Evolutionary conservation across 441 rosid genomes (phyloP), one percentile per base, ranked within the genome.

Genomic region (Dalechampia spathulata): DNA sequence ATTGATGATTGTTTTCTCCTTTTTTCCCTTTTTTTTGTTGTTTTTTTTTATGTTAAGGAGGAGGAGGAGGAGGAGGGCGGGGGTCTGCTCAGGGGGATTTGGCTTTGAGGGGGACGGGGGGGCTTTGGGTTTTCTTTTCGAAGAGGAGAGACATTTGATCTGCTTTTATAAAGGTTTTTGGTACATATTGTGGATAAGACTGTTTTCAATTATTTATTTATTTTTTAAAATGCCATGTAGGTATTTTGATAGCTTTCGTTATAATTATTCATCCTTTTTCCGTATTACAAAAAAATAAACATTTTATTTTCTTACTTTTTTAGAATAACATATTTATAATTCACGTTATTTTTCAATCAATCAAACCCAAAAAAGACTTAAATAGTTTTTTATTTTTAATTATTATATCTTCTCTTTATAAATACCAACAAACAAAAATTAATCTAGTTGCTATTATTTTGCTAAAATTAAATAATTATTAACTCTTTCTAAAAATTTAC

Each of bases 91-190:
- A n/a, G 36, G 9, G 9, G 38, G 3, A 34, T 12, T 2, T 8
- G 38, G 13, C 9, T 12, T 1, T 8, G 32, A 17, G 17, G 43
- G 6, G 51, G 58, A 1, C 14, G 16, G 1, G 15, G 4, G 34
- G 4, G 34, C 5, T 39, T 5, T 10, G 9, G 20, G 15, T 7
- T 58, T 36, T 46, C 6, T 32, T 32, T 56, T 22, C 5, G 41
- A 39, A 20, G 21, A 25, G 41, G 43, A 22, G 49, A 72, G 15
- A 11, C 34, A 16, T 46, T 61, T n/a, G 32, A 40, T 62, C 41
- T 67, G 78, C 72, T 80, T 86, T 76, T 83, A 81, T 81, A 83
- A 55, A 70, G 70, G 63, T 72, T 53, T 26, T 65, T 23, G 26
- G 49, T 55, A 66, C 42, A 52, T 37, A 40, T 7, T 64, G 45